A percentile compares a stretch with the other conserved stretches of the same genome.
Conservation (phyloP, 2,329 filamentous ascomycete species). For the Aspergillus quadrilineatus region DNA sequence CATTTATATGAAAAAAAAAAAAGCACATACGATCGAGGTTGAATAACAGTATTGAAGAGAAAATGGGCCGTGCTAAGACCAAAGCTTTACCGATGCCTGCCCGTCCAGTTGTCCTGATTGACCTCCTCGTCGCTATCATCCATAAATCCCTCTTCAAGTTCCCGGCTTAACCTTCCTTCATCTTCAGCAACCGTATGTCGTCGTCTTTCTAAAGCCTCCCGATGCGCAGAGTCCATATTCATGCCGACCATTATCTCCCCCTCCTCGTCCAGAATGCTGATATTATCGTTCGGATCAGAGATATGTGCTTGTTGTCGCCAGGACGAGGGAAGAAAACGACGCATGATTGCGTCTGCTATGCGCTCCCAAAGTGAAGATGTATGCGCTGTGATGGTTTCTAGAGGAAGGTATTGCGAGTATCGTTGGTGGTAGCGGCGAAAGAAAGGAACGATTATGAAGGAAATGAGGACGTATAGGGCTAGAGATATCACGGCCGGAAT, state of each 20-base stretch:
- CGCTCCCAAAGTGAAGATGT: conserved; percentile 57
- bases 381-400: conserved; percentile 53
- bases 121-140: conserved; percentile 68
- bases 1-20: not conserved
- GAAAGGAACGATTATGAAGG: conserved; percentile 64
- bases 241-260: conserved; percentile 52
- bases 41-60: not conserved
- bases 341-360: conserved; percentile 42
- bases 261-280: conserved; percentile 67
- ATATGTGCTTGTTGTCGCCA: conserved; percentile 47
- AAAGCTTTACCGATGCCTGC: conserved; percentile 18
- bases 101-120: conserved; percentile 30
- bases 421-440: conserved; percentile 69
- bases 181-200: conserved; percentile 43
- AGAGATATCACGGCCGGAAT: conserved; percentile 71
- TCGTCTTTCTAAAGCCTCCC: conserved; percentile 46
- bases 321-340: conserved; percentile 44
- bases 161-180: conserved; percentile 67
- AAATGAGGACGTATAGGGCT: conserved; percentile 64
- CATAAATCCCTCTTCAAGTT: conserved; percentile 73
- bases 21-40: not conserved
- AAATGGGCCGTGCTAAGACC: not conserved
- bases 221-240: conserved; percentile 52
- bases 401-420: conserved; percentile 71
- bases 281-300: conserved; percentile 52